phyloP scores from a whole-genome alignment of 75 land plant species.

The Selaginella tamariscina region DNA sequence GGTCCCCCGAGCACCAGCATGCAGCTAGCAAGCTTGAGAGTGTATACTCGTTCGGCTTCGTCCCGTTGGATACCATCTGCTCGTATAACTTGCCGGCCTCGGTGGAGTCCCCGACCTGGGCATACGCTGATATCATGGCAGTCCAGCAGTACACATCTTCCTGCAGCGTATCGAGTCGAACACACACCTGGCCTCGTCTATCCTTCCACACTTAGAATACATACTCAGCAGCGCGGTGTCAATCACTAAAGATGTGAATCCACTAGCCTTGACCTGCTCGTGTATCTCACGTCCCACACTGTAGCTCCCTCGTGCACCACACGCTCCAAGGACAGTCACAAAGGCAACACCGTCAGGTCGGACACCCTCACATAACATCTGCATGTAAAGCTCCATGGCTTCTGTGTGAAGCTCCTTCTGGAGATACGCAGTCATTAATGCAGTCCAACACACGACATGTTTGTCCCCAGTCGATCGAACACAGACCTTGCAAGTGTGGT shows the following conservation, averaged over 20 bases:
- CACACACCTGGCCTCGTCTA: neutral
- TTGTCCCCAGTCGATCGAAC: neutral
- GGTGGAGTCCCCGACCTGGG: slow-evolving; percentile 18
- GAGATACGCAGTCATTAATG: neutral
- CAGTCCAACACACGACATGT: neutral
- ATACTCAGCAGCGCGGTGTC: neutral
- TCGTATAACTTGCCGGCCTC: slow-evolving; percentile 32
- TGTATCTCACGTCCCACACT: neutral
- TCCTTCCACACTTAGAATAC: neutral
- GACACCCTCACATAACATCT: neutral
- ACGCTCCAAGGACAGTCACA: neutral
- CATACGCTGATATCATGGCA: slow-evolving; percentile 41
- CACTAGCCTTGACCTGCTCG: neutral
- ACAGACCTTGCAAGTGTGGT: neutral
- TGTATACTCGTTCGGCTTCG: slow-evolving; percentile 30
- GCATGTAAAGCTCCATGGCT: neutral
- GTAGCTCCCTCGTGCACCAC: neutral
- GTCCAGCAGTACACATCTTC: slow-evolving; percentile 36
- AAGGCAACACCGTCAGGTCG: neutral
- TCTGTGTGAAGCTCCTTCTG: neutral
- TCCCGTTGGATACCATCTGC: slow-evolving; percentile 26
- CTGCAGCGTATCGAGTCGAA: neutral
- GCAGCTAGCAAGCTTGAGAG: slow-evolving; percentile 36
- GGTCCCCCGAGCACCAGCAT: slow-evolving; percentile 21
- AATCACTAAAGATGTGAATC: neutral